phyloP scores from a whole-genome alignment of 495 filamentous ascomycete genomes.

The Haplographium delicatum region DNA sequence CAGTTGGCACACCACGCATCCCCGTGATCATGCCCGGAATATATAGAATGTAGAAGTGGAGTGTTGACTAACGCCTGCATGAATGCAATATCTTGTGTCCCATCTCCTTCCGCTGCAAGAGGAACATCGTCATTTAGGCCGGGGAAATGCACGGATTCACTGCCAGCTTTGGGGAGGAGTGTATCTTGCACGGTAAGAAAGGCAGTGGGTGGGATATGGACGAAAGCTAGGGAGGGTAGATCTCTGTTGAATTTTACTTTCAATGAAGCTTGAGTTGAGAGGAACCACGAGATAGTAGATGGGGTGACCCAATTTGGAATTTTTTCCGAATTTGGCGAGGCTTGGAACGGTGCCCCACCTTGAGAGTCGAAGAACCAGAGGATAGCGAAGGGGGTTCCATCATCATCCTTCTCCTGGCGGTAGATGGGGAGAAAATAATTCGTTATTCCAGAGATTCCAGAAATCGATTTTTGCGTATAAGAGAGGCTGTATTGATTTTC shows the following conservation, averaged over 20 bases:
- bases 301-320: slow-evolving; percentile 42
- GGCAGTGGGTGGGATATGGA: slow-evolving; percentile 64
- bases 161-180: slow-evolving; percentile 1
- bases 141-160: slow-evolving; percentile 40
- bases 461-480: slow-evolving; percentile 47
- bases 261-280: slow-evolving; percentile 39
- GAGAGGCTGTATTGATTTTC: slow-evolving; percentile 49
- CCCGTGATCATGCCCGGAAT: slow-evolving; percentile 68
- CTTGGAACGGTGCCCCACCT: slow-evolving; percentile 53
- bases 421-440: slow-evolving; percentile 64
- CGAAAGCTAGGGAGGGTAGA: slow-evolving; percentile 65
- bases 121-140: slow-evolving; percentile 62
- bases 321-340: slow-evolving; percentile 14
- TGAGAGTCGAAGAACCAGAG: slow-evolving; percentile 75
- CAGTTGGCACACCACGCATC: slow-evolving; percentile 59
- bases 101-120: slow-evolving; percentile 51
- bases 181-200: slow-evolving; percentile 48
- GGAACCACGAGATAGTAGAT: slow-evolving; percentile 59
- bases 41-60: slow-evolving; percentile 54
- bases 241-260: slow-evolving; percentile 30
- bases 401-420: slow-evolving; percentile 25
- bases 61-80: slow-evolving; percentile 57
- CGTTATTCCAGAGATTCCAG: slow-evolving; percentile 49
- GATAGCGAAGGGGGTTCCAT: slow-evolving; percentile 40
- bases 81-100: slow-evolving; percentile 57